phyloP scores from a whole-genome alignment of 768 basidiomycete genomes.

The Auricularia sp. region DNA sequence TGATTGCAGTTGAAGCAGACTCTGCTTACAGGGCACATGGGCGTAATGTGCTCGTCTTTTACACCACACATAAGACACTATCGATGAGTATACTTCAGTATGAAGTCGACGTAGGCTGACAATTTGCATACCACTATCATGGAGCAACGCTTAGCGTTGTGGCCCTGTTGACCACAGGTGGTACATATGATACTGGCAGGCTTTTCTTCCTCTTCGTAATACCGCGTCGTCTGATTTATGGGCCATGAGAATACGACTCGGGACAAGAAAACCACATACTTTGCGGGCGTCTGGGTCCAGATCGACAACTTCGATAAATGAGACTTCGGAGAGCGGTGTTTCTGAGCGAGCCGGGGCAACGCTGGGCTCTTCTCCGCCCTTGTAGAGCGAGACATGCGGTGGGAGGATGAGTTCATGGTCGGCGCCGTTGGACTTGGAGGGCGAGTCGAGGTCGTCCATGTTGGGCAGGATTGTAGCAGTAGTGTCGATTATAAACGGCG shows the following conservation, averaged over 20 bases:
- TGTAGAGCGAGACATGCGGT: conserved; percentile 55
- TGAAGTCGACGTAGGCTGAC: neutral
- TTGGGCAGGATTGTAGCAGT: neutral
- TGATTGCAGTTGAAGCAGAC: conserved; percentile 72
- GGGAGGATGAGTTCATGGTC: conserved; percentile 42
- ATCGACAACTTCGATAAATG: conserved; percentile 64
- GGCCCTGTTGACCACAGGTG: conserved; percentile 66
- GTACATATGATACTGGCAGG: conserved; percentile 54
- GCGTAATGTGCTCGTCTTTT: conserved; percentile 66
- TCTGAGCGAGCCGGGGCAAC: conserved; percentile 18
- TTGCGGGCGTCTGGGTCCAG: conserved; percentile 46
- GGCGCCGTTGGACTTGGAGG: neutral
- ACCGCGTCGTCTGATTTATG: conserved; percentile 27
- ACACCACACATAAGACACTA: conserved; percentile 78
- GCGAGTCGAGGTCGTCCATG: neutral
- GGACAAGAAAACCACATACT: conserved; percentile 25
- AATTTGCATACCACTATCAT: conserved; percentile 50
- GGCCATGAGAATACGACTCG: neutral
- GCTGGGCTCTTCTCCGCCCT: conserved; percentile 25
- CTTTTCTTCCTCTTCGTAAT: conserved; percentile 48
- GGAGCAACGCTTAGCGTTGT: conserved; percentile 58
- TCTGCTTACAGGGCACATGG: conserved; percentile 72
- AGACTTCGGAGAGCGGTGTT: conserved; percentile 6
- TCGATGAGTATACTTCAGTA: neutral
- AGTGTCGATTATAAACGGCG: neutral